Evolutionary conservation across 2,329 filamentous ascomycete species (phyloP), one percentile per base, ranked within the genome.

Genomic region (Cercospora nicotianae): DNA sequence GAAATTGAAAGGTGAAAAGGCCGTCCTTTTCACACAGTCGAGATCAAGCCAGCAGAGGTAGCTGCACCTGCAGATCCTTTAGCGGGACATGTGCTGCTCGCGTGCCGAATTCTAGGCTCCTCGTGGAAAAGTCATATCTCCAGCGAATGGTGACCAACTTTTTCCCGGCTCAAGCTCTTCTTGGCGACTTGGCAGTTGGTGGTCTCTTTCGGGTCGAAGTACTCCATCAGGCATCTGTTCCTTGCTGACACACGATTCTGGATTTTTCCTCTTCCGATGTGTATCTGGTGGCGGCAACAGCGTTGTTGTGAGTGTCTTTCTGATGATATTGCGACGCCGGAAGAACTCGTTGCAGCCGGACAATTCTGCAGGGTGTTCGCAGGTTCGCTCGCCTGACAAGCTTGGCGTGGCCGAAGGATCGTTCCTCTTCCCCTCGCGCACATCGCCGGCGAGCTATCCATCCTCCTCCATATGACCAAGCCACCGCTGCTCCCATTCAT

Each of bases 71-170:
- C 61, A 57, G 30, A 55, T 26, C 45, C 28, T 18, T 20, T 63
- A 51, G 28, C 30, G 45, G 60, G n/a, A 53, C 39, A 33, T 51
- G 51, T 53, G 60, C 51, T 59, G 16, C 55, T 59, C 28, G 55
- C 55, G 31, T 33, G 55, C 55, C 55, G 61, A 53, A 39, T 57
- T 58, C 53, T 59, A 45, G 62, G 53, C 53, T 26, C 53, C 51
- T 64, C 51, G 62, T 64, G 62, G 31, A n/a, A 59, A 64, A 13
- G 20, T 53, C 51, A 58, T 64, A 64, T 64, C 62, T 64, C 62
- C 51, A 57, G 62, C 62, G 62, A 64, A 64, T 64, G 13, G 36
- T 18, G 16, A 42, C 30, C 48, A 45, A 16, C 12, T 48, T 45
- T 28, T 59, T 28, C 31, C 20, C 18, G 10, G 23, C 33, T 31